Evolutionary conservation across 2,329 filamentous ascomycete genomes (phyloP).

Genomic region (Neonectria neomacrospora): DNA sequence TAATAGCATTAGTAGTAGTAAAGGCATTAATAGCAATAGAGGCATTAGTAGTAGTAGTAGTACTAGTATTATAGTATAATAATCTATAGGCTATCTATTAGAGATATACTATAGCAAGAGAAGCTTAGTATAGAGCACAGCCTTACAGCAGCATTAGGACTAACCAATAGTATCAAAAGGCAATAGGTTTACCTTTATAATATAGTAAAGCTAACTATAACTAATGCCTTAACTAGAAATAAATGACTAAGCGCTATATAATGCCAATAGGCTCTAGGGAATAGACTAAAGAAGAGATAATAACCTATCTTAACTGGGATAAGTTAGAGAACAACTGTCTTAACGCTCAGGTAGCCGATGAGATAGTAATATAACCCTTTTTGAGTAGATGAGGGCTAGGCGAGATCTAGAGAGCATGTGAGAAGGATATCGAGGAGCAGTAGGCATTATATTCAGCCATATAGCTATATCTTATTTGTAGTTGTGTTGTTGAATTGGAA

Average conservation of each 20-base stretch:
- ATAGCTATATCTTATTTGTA: too few relatives aligned
- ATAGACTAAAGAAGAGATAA: neutral
- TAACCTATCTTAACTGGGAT: neutral
- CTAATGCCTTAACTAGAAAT: neutral
- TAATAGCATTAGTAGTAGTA: too few relatives aligned
- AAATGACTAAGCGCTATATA: neutral
- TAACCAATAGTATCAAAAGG: neutral
- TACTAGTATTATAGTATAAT: too few relatives aligned
- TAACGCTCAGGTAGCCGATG: neutral
- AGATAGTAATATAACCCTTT: neutral
- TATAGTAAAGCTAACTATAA: neutral
- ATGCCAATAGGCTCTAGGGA: neutral
- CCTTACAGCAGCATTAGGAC: too few relatives aligned
- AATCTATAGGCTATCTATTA: too few relatives aligned
- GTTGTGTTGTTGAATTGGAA: too few relatives aligned
- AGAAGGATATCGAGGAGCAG: neutral
- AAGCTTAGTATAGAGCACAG: too few relatives aligned
- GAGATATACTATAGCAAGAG: too few relatives aligned
- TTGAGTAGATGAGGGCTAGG: neutral
- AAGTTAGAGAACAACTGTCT: neutral
- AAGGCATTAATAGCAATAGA: too few relatives aligned
- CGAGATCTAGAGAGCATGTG: neutral
- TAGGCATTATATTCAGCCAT: neutral
- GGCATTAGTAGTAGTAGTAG: too few relatives aligned
- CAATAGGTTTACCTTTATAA: neutral